Conservation (phyloP, 2,329 filamentous ascomycete species). For the Xylaria sp. region DNA sequence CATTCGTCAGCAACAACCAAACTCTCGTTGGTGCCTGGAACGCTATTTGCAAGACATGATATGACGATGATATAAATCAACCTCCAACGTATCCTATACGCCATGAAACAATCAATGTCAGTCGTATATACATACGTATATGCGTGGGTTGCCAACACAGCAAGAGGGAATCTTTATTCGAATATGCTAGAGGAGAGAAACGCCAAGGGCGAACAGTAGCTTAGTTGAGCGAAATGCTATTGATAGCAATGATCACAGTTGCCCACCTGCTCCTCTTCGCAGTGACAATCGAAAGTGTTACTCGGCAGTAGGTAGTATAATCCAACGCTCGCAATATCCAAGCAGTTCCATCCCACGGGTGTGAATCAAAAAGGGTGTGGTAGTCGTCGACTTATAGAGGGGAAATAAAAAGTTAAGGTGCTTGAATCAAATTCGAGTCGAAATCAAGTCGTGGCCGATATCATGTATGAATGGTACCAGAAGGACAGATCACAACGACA, state of each 20-base stretch:
- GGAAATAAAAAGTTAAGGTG: background rate
- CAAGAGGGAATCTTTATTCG: background rate
- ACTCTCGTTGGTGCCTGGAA: slow-evolving; percentile 47
- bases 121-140: background rate
- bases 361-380: no score
- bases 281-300: no score
- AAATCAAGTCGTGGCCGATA: background rate
- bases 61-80: no score
- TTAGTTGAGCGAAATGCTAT: background rate
- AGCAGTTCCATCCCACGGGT: background rate
- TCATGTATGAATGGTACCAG: background rate
- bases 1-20: slow-evolving; percentile 42
- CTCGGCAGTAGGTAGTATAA: no score
- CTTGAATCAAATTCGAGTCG: no score
- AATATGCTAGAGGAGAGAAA: background rate
- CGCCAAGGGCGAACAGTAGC: no score
- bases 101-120: background rate
- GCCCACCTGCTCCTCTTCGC: no score
- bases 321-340: no score
- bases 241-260: background rate
- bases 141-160: background rate
- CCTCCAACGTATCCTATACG: background rate
- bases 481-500: background rate
- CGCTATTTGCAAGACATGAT: slow-evolving; percentile 41
- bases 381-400: no score